Conservation (phyloP, 2,329 filamentous ascomycete genomes). For the Alternaria brassicicola region DNA sequence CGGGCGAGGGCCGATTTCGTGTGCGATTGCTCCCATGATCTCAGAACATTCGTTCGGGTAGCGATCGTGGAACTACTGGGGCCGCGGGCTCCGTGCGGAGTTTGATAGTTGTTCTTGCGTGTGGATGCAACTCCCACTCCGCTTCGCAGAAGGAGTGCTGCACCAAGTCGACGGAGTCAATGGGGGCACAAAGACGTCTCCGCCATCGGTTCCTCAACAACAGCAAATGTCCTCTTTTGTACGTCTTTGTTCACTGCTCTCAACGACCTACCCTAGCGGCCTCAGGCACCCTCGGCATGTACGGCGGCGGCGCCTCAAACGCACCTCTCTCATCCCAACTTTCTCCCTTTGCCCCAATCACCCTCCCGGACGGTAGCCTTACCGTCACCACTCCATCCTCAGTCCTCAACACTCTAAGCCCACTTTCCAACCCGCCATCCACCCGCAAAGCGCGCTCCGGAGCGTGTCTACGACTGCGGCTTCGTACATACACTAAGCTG, state of each 20-base stretch:
- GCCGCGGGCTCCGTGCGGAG: neutral
- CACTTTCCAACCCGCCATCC: neutral
- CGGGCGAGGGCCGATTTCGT: neutral
- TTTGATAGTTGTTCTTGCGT: neutral
- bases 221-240: neutral
- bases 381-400: neutral
- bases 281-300: conserved; percentile 19
- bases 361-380: neutral
- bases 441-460: neutral
- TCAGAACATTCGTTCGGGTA: neutral
- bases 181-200: neutral
- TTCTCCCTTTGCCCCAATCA: neutral
- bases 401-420: neutral
- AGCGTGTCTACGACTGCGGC: neutral
- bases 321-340: neutral
- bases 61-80: neutral
- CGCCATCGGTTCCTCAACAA: neutral
- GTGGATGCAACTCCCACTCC: neutral
- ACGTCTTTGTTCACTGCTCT: neutral
- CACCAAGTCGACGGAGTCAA: neutral
- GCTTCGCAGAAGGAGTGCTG: neutral
- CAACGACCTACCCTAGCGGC: conserved; percentile 10
- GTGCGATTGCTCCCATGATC: neutral
- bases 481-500: conserved; percentile 15
- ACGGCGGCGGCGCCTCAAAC: conserved; percentile 19